phyloP scores from a whole-genome alignment of 2,329 filamentous ascomycete genomes.

The Beauveria australis region DNA sequence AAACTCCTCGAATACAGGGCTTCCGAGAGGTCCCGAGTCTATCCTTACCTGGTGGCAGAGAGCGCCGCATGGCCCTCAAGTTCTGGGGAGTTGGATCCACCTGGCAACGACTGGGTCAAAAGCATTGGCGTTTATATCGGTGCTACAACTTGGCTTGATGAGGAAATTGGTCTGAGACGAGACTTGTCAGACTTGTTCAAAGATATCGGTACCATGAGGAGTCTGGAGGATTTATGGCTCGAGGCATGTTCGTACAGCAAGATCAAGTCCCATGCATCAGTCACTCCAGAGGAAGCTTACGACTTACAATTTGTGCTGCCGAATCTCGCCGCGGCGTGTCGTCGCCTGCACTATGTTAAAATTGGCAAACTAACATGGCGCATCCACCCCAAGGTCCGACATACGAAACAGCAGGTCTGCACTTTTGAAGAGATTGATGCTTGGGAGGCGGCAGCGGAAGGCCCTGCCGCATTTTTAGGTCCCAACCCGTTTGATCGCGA shows the following conservation, averaged over 20 bases:
- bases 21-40: too few species aligned
- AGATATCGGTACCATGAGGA: neutral
- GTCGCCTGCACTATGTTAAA: neutral
- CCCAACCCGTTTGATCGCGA: neutral
- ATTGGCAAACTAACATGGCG: neutral
- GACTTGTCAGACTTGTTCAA: accelerated
- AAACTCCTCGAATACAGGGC: too few species aligned
- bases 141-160: accelerated
- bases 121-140: too few species aligned
- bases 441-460: neutral
- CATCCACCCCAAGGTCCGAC: neutral
- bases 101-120: too few species aligned
- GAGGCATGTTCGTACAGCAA: neutral
- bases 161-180: too few species aligned
- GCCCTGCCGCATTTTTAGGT: neutral
- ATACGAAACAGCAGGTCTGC: neutral
- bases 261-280: neutral
- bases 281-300: neutral
- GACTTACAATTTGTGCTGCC: neutral
- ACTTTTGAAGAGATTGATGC: neutral
- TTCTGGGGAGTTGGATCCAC: accelerated
- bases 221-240: neutral
- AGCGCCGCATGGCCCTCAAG: neutral
- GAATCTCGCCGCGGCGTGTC: neutral
- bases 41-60: neutral